Base-by-base conservation (phyloP, 345 rosid genomes). In the Draba incana region DNA sequence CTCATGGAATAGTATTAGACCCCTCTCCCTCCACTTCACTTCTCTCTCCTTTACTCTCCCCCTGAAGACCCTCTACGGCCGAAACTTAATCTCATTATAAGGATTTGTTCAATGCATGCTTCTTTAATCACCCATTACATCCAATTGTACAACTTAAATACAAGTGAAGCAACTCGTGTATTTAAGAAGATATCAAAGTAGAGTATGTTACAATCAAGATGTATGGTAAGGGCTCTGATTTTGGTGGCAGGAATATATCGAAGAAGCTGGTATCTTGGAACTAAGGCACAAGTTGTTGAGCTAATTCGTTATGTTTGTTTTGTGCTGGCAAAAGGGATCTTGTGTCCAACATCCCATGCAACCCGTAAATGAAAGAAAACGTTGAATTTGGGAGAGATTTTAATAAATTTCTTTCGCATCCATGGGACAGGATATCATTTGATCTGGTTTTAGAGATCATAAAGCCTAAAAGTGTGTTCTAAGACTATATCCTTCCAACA, bases 221-320 rank as follows among this genome's bases (percentile, higher is more conserved):
- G 50, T 38, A 12, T 23, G 10, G 42, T 53, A 33, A 46, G 20
- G 31, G 31, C 55, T 68, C 1, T 57, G 8, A 50, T 44, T 20
- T 53, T 60, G 23, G 61, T 72, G 7, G 62, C 79, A 82, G 87
- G 83, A 75, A 66, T 81, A 77, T 8, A 41, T 63, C 23, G 86
- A 75, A 65, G 91, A 81, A 64, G 45, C 67, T 41, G 86, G 84
- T 71, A 71, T 84, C 58, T 70, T 54, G 9, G 75, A 78, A 49
- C 80, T 84, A 87, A 86, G 77, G 85, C 80, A 61, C 86, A 88
- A 35, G 83, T 92, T 1, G 74, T 60, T 6, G 75, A 75, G 63
- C 60, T 91, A 77, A 31, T 31, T 5, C 6, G 35, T 31, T 31
- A 31, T 31, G 30, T 4, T 27, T 27, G 30, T 27, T 27, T 27